phyloP scores from a whole-genome alignment of 2,329 filamentous ascomycete species.

The Epichloe aotearoae region DNA sequence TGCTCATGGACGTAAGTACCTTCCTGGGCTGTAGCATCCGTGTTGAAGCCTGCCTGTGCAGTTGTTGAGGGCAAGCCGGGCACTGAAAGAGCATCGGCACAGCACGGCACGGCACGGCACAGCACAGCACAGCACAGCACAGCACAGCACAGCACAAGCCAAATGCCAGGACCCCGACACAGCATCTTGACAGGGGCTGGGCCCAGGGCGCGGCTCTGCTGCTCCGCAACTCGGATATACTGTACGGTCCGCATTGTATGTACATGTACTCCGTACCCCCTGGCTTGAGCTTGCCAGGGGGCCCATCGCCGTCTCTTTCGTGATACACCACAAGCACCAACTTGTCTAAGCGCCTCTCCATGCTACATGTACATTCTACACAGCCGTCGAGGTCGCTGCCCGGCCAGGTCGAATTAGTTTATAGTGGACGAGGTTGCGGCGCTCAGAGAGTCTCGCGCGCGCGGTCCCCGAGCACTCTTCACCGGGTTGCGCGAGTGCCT shows the following conservation, averaged over 20 bases:
- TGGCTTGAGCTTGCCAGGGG: background rate
- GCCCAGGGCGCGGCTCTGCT: background rate
- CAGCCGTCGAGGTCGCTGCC: background rate
- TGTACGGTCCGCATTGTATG: no score
- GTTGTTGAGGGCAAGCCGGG: background rate
- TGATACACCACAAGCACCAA: background rate
- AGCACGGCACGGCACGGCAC: no score
- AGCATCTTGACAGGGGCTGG: background rate
- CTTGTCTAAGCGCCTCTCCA: background rate
- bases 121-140: background rate
- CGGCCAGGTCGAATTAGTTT: no score
- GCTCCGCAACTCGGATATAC: no score
- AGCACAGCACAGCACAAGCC: background rate
- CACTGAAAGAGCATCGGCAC: background rate
- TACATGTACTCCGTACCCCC: background rate
- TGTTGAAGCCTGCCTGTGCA: background rate
- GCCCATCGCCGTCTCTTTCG: background rate
- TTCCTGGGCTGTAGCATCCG: no score
- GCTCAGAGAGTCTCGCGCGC: no score
- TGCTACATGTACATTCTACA: background rate
- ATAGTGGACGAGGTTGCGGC: no score
- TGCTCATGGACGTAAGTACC: background rate
- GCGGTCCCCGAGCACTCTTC: no score
- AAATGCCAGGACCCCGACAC: background rate
- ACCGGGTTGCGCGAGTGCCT: background rate